phyloP scores from a whole-genome alignment of 1,284 basidiomycete species.

The Sporisorium exsertum region DNA sequence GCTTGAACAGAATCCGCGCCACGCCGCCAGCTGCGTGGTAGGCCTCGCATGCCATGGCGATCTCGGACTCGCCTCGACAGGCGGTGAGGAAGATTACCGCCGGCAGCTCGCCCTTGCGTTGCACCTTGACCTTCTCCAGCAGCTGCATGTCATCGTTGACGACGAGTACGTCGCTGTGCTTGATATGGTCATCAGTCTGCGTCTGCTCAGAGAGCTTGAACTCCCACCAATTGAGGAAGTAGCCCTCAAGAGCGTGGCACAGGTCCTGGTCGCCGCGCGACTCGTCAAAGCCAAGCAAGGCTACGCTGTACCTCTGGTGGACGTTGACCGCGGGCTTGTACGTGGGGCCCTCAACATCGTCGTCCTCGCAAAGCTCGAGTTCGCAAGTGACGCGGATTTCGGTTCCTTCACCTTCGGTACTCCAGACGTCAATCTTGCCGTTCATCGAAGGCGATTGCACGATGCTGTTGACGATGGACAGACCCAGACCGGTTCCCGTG shows the following conservation, averaged over 20 bases:
- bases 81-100: constrained; percentile 82
- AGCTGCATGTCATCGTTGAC: constrained; percentile 82
- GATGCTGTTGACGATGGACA: constrained; percentile 95
- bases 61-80: constrained; percentile 76
- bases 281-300: constrained; percentile 80
- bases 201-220: constrained; percentile 72
- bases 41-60: constrained; percentile 76
- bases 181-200: constrained; percentile 6
- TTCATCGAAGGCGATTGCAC: constrained; percentile 85
- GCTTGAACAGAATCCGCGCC: constrained; percentile 87
- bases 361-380: constrained; percentile 74
- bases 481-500: constrained; percentile 92
- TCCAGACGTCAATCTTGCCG: constrained; percentile 86
- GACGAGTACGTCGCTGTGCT: constrained; percentile 79
- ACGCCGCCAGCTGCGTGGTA: constrained; percentile 86
- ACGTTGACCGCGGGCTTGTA: constrained; percentile 72
- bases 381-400: constrained; percentile 89
- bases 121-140: constrained; percentile 68
- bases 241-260: constrained; percentile 76
- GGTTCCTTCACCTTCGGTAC: constrained; percentile 88
- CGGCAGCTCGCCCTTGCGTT: constrained; percentile 70
- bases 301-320: constrained; percentile 73
- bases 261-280: constrained; percentile 79
- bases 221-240: constrained; percentile 82
- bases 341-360: constrained; percentile 53